phyloP scores from a whole-genome alignment of 2,329 filamentous ascomycete genomes.

The Chaetomiaceae sp. region DNA sequence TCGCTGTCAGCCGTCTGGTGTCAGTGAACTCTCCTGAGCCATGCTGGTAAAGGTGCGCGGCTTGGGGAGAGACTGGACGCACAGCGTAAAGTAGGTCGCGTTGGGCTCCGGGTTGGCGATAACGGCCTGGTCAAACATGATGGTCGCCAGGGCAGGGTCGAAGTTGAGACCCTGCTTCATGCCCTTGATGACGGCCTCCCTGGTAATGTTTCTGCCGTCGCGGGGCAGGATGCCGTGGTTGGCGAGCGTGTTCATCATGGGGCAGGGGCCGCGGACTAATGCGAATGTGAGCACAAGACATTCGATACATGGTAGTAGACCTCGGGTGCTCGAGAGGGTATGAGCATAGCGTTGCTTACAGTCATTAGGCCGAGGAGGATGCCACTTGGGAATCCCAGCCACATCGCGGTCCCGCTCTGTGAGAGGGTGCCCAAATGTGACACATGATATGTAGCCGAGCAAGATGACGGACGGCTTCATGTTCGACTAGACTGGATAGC shows the following conservation, averaged over 20 bases:
- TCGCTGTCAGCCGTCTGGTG: neutral
- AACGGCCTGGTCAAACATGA: conserved; percentile 42
- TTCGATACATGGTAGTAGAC: neutral
- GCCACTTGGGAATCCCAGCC: neutral
- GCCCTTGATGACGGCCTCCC: conserved; percentile 35
- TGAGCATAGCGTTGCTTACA: neutral
- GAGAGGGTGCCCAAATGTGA: neutral
- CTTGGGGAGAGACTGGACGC: neutral
- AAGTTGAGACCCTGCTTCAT: conserved; percentile 41
- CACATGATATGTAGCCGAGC: neutral
- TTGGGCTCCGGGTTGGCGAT: conserved; percentile 39
- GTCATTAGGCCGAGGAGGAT: conserved; percentile 1
- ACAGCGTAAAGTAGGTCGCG: conserved; percentile 36
- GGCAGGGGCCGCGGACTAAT: conserved; percentile 40
- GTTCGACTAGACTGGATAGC: neutral
- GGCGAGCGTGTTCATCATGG: conserved; percentile 47
- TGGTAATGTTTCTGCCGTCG: conserved; percentile 39
- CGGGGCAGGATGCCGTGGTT: conserved; percentile 46
- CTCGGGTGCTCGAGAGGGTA: neutral
- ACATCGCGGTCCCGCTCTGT: neutral
- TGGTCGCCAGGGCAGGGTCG: conserved; percentile 32
- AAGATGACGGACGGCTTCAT: conserved; percentile 3
- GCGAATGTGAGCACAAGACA: neutral
- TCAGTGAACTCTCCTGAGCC: neutral
- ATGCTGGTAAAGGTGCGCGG: too few relatives aligned